Conservation (phyloP, 257 asterid species). For the Datura wrightii region DNA sequence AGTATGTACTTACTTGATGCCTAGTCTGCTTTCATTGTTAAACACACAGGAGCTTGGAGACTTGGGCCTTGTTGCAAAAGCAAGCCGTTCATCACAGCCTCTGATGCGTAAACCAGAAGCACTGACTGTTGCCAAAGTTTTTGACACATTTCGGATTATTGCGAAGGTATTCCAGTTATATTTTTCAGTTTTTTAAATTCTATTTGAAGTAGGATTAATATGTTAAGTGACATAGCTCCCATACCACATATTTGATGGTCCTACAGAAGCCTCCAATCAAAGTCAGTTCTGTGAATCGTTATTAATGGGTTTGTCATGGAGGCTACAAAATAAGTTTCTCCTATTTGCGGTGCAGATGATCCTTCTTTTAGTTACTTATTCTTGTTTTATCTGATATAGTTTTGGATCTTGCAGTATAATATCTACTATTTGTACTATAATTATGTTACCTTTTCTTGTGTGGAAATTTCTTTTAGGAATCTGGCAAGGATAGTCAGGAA, state of each 20-base stretch:
- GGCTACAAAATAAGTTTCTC: neutral
- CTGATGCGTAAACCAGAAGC: constrained; percentile 86
- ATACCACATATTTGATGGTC: neutral
- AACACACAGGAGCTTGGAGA: constrained; percentile 80
- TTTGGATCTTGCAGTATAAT: constrained; percentile 7
- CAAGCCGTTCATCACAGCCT: constrained; percentile 89
- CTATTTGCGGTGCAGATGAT: constrained; percentile 18
- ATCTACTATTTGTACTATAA: constrained; percentile 28
- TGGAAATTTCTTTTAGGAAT: constrained; percentile 61
- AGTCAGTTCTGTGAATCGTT: neutral
- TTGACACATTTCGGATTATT: constrained; percentile 73
- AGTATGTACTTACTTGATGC: neutral
- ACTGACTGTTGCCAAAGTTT: constrained; percentile 80
- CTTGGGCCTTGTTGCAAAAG: constrained; percentile 93
- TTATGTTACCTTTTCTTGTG: constrained; percentile 34
- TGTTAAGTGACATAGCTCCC: neutral
- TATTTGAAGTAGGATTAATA: constrained; percentile 21
- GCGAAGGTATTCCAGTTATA: constrained; percentile 65
- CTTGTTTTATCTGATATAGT: constrained; percentile 4
- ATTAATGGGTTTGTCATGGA: neutral
- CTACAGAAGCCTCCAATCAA: constrained; percentile 1
- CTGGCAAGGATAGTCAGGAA: constrained; percentile 92
- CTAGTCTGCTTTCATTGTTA: constrained; percentile 4
- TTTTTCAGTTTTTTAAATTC: constrained; percentile 2
- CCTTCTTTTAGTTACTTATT: constrained; percentile 23